Evolutionary conservation across 768 basidiomycete species (phyloP).

Genomic region (Boletus sensibilis): DNA sequence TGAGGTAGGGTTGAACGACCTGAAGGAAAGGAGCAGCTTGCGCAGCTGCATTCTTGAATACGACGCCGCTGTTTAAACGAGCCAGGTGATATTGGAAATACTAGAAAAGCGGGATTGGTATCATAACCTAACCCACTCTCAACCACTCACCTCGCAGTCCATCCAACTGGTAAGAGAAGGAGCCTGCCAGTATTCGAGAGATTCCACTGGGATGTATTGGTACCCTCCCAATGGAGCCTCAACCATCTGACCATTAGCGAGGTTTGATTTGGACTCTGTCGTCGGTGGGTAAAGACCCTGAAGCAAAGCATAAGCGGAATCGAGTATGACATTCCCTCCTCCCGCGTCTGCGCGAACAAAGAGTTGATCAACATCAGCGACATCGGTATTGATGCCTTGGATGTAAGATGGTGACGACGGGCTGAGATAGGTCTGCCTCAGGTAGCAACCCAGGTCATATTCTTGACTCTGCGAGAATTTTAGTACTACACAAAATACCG

Average conservation of each 20-base stretch:
- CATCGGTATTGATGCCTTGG: constrained; percentile 59
- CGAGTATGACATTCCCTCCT: constrained; percentile 76
- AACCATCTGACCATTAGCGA: constrained; percentile 73
- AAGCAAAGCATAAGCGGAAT: constrained; percentile 77
- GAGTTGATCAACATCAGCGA: constrained; percentile 68
- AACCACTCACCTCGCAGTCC: constrained; percentile 44
- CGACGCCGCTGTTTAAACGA: constrained; percentile 21
- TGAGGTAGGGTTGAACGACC: constrained; percentile 62
- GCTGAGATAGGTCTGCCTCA: constrained; percentile 65
- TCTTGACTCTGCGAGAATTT: constrained; percentile 43
- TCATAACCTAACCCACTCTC: neutral
- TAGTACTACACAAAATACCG: neutral
- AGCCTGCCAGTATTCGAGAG: constrained; percentile 54
- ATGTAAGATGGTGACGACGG: constrained; percentile 64
- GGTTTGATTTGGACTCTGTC: constrained; percentile 56
- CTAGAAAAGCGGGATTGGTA: constrained; percentile 6
- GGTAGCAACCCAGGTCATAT: constrained; percentile 54
- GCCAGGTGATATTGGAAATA: constrained; percentile 28
- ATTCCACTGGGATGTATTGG: constrained; percentile 68
- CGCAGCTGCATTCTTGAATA: constrained; percentile 57
- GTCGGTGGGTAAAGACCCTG: constrained; percentile 86
- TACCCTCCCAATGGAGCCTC: constrained; percentile 79
- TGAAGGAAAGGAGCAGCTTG: constrained; percentile 66
- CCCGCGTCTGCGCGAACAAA: constrained; percentile 78
- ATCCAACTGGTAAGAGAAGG: constrained; percentile 82